Conservation (phyloP, 305 asterid genomes). For the Fraxinus albicans region DNA sequence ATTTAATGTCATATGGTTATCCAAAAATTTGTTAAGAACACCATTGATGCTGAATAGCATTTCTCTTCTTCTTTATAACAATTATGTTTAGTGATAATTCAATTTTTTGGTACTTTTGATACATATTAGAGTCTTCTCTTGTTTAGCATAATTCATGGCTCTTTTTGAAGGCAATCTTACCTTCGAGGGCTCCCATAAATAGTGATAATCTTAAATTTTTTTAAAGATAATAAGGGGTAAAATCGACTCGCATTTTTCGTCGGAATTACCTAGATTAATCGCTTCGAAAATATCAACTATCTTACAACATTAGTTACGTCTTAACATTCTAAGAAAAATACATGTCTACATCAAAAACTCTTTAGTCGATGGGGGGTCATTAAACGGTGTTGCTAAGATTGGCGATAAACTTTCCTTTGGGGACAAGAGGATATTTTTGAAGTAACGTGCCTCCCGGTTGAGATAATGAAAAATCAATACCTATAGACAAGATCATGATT, state of each 20-base stretch:
- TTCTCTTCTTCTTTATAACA: constrained; percentile 15
- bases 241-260: background rate
- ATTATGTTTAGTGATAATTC: constrained; percentile 17
- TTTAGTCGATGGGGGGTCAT: background rate
- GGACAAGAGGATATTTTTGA: background rate
- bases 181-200: background rate
- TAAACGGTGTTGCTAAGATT: background rate
- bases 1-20: too few species aligned
- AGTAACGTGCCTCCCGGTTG: background rate
- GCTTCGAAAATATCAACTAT: background rate
- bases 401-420: background rate
- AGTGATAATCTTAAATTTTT: background rate
- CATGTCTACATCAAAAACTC: background rate
- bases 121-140: constrained; percentile 8
- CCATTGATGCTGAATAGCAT: too few species aligned
- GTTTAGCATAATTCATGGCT: background rate
- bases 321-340: background rate
- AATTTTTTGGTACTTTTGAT: constrained; percentile 30
- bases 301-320: background rate
- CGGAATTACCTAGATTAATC: background rate
- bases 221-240: background rate
- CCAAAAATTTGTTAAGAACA: too few species aligned
- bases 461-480: background rate
- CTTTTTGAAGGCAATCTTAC: background rate
- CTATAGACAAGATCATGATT: background rate